A percentile compares a stretch with the other conserved stretches of the same genome.
Evolutionary conservation across 1,284 basidiomycete genomes (phyloP).

Genomic region (Boletus smithii): DNA sequence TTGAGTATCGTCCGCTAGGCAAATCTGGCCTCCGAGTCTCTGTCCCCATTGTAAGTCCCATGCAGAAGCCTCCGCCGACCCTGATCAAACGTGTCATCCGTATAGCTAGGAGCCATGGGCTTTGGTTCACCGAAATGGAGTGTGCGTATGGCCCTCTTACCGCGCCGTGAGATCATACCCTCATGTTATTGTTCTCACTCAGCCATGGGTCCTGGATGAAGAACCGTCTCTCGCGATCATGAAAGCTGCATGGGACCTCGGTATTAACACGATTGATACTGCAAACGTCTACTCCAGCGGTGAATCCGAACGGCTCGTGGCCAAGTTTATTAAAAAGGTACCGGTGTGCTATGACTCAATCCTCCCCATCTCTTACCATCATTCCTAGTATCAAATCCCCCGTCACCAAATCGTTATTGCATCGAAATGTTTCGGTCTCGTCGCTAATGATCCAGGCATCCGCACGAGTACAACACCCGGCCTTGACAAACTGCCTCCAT

Average conservation of each 20-base stretch:
- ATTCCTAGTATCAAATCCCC: slow-evolving; percentile 53
- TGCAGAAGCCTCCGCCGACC: too few species aligned
- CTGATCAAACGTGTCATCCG: too few species aligned
- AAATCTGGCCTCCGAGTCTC: slow-evolving; percentile 50
- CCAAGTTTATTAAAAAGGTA: slow-evolving; percentile 51
- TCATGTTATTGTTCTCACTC: neutral
- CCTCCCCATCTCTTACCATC: too few species aligned
- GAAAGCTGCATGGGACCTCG: slow-evolving; percentile 47
- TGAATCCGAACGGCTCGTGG: slow-evolving; percentile 44
- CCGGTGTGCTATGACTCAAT: too few species aligned
- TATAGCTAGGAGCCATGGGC: slow-evolving; percentile 46
- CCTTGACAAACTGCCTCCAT: too few species aligned
- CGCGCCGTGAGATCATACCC: neutral
- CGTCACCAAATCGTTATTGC: slow-evolving; percentile 50
- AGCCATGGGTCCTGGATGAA: slow-evolving; percentile 46
- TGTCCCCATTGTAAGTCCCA: slow-evolving; percentile 39
- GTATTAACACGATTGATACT: slow-evolving; percentile 50
- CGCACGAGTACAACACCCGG: too few species aligned
- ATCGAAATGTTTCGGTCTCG: slow-evolving; percentile 37
- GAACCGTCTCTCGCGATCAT: slow-evolving; percentile 39
- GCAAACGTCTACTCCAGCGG: slow-evolving; percentile 58
- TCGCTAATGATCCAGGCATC: slow-evolving; percentile 23
- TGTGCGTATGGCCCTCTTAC: slow-evolving; percentile 20
- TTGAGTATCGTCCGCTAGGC: slow-evolving; percentile 45
- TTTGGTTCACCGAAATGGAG: slow-evolving; percentile 42